Evolutionary conservation across 305 asterid genomes (phyloP).

Genomic region (Fraxinus albicans): DNA sequence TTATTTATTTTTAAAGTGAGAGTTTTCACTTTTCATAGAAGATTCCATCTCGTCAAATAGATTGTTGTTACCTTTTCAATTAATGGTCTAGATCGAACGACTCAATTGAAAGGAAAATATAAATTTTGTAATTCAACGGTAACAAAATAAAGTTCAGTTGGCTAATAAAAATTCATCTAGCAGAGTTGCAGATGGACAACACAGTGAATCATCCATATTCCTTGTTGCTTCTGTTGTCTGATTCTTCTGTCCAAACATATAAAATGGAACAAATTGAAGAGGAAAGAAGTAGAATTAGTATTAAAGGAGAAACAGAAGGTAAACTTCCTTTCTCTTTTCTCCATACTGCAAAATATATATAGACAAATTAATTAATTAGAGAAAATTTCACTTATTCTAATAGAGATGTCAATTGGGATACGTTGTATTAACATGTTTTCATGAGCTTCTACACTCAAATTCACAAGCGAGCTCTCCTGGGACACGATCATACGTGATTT

Average conservation of each 20-base stretch:
- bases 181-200: neutral
- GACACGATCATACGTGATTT: neutral
- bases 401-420: neutral
- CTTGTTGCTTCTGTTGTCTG: neutral
- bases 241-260: neutral
- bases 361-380: neutral
- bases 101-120: neutral
- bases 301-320: neutral
- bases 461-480: neutral
- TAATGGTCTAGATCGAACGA: neutral
- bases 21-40: neutral
- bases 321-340: neutral
- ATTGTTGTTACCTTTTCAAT: neutral
- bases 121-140: neutral
- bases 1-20: neutral
- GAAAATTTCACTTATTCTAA: neutral
- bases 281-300: neutral
- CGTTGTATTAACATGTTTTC: neutral
- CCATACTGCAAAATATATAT: neutral
- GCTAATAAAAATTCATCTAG: neutral
- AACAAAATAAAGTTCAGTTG: neutral
- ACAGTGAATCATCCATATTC: neutral
- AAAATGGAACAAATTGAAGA: neutral
- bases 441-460: neutral
- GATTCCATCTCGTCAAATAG: neutral